These are phyloP conservation scores for Leccinum griseonigrum DNA, from an alignment of 1,284 basidiomycete genomes.

Conservation along the genomic window DNA sequence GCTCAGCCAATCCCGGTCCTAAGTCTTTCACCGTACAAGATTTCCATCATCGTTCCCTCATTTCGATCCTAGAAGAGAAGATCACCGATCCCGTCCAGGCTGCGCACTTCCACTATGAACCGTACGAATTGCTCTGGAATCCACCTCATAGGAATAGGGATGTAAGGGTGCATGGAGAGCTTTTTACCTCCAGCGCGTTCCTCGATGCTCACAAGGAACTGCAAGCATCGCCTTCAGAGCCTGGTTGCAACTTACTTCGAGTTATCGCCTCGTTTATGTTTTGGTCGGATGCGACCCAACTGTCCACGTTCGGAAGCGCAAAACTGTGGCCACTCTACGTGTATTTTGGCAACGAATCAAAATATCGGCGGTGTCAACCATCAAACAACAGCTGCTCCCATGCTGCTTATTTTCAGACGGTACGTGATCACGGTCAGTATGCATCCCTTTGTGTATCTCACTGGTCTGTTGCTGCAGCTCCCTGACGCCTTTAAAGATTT, in stretches of 20 bases:
- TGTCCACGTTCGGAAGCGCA: neutral
- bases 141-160: neutral
- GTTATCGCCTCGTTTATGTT: neutral
- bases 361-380: neutral
- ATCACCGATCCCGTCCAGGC: neutral
- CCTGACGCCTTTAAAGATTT: neutral
- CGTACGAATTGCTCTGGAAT: neutral
- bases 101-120: neutral
- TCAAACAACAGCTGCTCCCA: neutral
- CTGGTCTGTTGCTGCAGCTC: neutral
- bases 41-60: neutral
- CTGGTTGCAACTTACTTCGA: neutral
- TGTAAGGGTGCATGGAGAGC: neutral
- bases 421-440: neutral
- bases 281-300: neutral
- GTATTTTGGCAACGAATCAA: neutral
- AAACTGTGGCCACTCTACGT: neutral
- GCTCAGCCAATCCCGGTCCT: accelerated
- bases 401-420: neutral
- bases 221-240: neutral
- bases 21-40: neutral
- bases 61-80: neutral
- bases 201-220: neutral
- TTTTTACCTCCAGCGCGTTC: neutral
- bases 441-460: neutral